Base-by-base conservation (phyloP, 1,284 basidiomycete genomes). In the Neonothopanus nambi region DNA sequence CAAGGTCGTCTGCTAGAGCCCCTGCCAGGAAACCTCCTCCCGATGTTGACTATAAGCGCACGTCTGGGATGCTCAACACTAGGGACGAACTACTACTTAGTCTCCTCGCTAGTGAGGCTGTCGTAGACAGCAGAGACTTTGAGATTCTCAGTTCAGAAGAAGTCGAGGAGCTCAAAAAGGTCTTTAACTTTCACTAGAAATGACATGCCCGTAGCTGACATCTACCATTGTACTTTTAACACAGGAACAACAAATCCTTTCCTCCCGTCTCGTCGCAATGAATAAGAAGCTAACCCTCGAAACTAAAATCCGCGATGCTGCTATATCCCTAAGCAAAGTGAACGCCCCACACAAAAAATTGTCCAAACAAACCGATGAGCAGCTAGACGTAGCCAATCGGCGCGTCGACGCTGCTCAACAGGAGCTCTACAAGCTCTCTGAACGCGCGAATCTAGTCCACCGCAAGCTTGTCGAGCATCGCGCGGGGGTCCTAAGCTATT, bases 161-260 rank as follows among this genome's bases (percentile, higher is more conserved):
- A 62, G 88, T 94, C n/a, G 93, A 95, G 59, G 88, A 89, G 48
- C 80, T 94, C 61, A 95, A 93, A 75, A 92, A 91, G 82, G 92
- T 91, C 33, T 26, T 33, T n/a, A 33, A 11, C 9, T 26, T 21
- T 17, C 9, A 38, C 30, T 35, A 39, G n/a, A n/a, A n/a, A n/a
- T n/a, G n/a, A n/a, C n/a, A n/a, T n/a, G n/a, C n/a, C n/a, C n/a
- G n/a, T n/a, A n/a, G n/a, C n/a, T n/a, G n/a, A n/a, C n/a, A 20
- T 38, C 8, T 4, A 39, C 43, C n/a, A n/a, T 42, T 48, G 21
- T 23, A 39, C 15, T 11, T 35, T 11, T 28, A 51, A 35, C 24
- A 40, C 60, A 92, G 89, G 89, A 92, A 68, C 74, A 89, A 59
- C 81, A 84, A 67, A 69, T 84, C 38, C 77, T 91, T 33, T 72